Evolutionary conservation across 495 filamentous ascomycete species (phyloP).

Genomic region (Lasiosphaeria ovina): DNA sequence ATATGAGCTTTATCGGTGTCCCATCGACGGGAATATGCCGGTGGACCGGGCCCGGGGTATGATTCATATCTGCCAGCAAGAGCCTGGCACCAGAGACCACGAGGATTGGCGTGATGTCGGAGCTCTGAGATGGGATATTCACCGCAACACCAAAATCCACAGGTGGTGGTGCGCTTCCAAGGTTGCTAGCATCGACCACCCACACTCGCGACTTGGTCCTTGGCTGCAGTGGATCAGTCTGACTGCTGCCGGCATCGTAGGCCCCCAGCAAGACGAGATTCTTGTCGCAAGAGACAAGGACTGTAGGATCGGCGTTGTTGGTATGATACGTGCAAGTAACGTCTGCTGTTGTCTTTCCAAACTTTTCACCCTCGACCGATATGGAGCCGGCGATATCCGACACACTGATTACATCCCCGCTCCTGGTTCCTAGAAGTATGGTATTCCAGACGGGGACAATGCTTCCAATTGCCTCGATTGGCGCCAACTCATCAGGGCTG

Average conservation of each 20-base stretch:
- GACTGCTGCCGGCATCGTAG: neutral
- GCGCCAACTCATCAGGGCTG: neutral
- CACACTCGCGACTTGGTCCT: constrained; percentile 34
- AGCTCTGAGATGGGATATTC: constrained; percentile 25
- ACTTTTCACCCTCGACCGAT: constrained; percentile 22
- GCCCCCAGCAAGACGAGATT: constrained; percentile 21
- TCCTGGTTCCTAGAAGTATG: constrained; percentile 41
- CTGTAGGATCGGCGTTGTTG: constrained; percentile 10
- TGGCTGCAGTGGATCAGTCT: constrained; percentile 3
- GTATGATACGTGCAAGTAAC: constrained; percentile 18
- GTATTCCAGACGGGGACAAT: constrained; percentile 24
- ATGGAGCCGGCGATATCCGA: constrained; percentile 1
- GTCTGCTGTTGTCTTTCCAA: constrained; percentile 26
- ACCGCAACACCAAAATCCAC: constrained; percentile 33
- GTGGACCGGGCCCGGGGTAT: constrained; percentile 47
- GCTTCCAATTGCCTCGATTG: constrained; percentile 36
- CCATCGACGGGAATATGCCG: constrained; percentile 48
- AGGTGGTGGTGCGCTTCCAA: constrained; percentile 26
- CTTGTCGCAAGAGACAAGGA: constrained; percentile 32
- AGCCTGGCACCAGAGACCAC: constrained; percentile 46
- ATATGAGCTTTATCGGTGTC: constrained; percentile 54
- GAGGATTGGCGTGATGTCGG: constrained; percentile 30
- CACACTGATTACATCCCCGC: constrained; percentile 44
- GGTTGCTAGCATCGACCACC: constrained; percentile 39
- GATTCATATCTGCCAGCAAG: constrained; percentile 50